phyloP scores from a whole-genome alignment of 345 rosid genomes.

The Noccaea bulbosa region DNA sequence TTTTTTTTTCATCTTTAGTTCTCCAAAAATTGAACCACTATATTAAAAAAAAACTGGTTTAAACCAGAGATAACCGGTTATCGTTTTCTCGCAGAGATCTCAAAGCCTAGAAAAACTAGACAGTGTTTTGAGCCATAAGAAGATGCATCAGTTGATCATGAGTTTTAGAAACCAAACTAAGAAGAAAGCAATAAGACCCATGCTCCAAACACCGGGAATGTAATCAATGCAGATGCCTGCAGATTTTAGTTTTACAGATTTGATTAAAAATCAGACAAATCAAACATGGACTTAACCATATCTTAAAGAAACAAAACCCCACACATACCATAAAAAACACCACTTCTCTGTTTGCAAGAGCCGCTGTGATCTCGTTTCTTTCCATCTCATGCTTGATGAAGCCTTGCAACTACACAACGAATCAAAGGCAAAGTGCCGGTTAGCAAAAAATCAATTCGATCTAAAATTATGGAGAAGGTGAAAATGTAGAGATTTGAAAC shows the following conservation, averaged over 20 bases:
- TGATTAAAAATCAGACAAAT: conserved; percentile 1
- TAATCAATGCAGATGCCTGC: conserved; percentile 78
- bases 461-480: not conserved
- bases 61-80: conserved; percentile 6
- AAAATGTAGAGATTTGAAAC: conserved; percentile 11
- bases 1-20: too few species aligned
- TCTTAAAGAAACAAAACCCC: not conserved
- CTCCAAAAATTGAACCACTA: not conserved
- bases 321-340: conserved; percentile 75
- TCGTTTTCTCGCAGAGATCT: not conserved
- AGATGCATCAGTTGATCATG: conserved; percentile 18
- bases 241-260: conserved; percentile 23
- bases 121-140: conserved; percentile 4
- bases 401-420: conserved; percentile 66
- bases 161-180: conserved; percentile 29
- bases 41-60: too few species aligned
- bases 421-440: not conserved
- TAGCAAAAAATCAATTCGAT: not conserved
- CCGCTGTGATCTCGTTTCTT: conserved; percentile 61
- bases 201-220: conserved; percentile 69
- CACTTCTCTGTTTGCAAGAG: conserved; percentile 62
- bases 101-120: not conserved
- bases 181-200: conserved; percentile 58
- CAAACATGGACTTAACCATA: conserved; percentile 3
- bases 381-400: conserved; percentile 65